Base-by-base conservation (phyloP, 495 filamentous ascomycete species). In the Monascus purpureus region DNA sequence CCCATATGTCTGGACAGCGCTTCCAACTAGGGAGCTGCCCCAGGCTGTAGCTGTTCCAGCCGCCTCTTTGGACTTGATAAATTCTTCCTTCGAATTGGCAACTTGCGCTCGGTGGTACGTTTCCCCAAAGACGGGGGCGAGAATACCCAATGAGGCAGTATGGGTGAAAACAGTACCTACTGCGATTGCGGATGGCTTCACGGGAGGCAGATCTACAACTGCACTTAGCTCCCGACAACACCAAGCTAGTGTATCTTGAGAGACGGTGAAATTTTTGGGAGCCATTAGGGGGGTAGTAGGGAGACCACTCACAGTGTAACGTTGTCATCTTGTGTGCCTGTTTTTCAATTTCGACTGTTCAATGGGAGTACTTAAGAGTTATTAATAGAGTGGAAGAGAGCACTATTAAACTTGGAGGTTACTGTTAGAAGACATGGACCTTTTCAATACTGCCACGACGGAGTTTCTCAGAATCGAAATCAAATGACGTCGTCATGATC, bases 181-280 rank as follows among this genome's bases (percentile, higher is more conserved):
- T 42, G 88, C 90, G 50, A 97, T 93, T 39, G 90, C 90, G 30
- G 88, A 95, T 30, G 90, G 90, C 76, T 94, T 96, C 47, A 97
- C 90, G 26, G 90, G 70, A 44, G 90, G 90, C 38, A 97, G 75
- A 51, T 95, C 84, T 93, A 32, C 12, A 17, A 16, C 27, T 11
- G n/a, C 23, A 35, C 18, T 34, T 39, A 39, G 16, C 29, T 20
- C n/a, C n/a, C n/a, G n/a, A n/a, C n/a, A n/a, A n/a, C n/a, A n/a
- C n/a, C n/a, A n/a, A n/a, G n/a, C n/a, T n/a, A n/a, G n/a, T n/a
- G n/a, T n/a, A n/a, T n/a, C n/a, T n/a, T n/a, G n/a, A n/a, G n/a
- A n/a, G n/a, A n/a, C n/a, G n/a, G n/a, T n/a, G n/a, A n/a, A n/a
- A n/a, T n/a, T n/a, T n/a, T n/a, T n/a, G n/a, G n/a, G n/a, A n/a